Evolutionary conservation across 148 eudicot genomes (phyloP).

Genomic region (Oxyria digyna): DNA sequence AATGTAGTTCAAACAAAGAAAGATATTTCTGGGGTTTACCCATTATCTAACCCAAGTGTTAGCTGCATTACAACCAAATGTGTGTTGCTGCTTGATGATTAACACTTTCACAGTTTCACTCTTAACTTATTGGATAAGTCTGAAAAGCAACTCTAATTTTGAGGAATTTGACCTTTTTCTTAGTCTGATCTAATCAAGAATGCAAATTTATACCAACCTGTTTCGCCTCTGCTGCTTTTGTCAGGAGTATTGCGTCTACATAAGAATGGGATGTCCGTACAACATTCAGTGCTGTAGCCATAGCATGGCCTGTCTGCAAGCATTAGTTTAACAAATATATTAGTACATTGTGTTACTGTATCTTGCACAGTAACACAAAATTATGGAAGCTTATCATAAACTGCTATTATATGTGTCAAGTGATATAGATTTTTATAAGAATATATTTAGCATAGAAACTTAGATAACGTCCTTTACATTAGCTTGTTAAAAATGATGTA

Average conservation of each 20-base stretch:
- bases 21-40: background rate
- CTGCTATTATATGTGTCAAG: background rate
- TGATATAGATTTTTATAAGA: background rate
- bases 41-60: background rate
- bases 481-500: background rate
- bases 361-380: background rate
- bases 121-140: background rate
- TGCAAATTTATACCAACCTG: constrained; percentile 29
- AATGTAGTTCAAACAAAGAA: background rate
- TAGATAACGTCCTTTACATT: background rate
- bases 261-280: constrained; percentile 64
- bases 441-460: background rate
- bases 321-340: constrained; percentile 5
- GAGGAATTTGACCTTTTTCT: background rate
- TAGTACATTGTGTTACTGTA: background rate
- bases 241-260: constrained; percentile 63
- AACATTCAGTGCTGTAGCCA: constrained; percentile 59
- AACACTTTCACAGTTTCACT: background rate
- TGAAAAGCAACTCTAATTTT: background rate
- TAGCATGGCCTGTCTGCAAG: constrained; percentile 57
- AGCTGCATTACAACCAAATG: background rate
- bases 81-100: background rate
- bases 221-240: constrained; percentile 52
- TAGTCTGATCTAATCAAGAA: background rate
- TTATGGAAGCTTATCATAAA: background rate